Percentiles rank a stretch among this genome's conserved stretches.
Conservation (phyloP, 306 rosid genomes). For the Dalbergia oliveri region DNA sequence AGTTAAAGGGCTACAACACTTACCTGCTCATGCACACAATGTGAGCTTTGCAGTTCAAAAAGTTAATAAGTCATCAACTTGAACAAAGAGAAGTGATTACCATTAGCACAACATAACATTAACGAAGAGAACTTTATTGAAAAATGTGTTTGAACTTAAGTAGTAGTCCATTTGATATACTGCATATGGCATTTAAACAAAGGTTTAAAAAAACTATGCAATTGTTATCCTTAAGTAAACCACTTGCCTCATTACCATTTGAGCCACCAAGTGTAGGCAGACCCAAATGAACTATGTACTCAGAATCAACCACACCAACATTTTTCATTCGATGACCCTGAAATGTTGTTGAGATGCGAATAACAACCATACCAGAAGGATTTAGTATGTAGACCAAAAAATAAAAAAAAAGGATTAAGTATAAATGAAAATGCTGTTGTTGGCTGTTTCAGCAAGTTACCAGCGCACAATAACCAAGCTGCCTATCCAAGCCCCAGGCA, state of each 20-base stretch:
- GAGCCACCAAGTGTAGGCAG: slow-evolving; percentile 88
- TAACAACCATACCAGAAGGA: slow-evolving; percentile 33
- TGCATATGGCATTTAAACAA: slow-evolving; percentile 4
- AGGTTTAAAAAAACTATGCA: neutral
- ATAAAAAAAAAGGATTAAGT: neutral
- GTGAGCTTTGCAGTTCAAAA: slow-evolving; percentile 7
- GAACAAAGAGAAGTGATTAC: slow-evolving; percentile 10
- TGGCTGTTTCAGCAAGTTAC: slow-evolving; percentile 52
- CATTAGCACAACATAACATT: neutral
- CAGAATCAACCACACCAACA: slow-evolving; percentile 87
- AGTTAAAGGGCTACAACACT: slow-evolving; percentile 3
- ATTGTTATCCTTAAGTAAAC: slow-evolving; percentile 12
- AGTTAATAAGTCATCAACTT: slow-evolving; percentile 17
- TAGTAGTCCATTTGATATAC: slow-evolving; percentile 1
- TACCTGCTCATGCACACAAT: slow-evolving; percentile 7
- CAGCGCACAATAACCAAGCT: slow-evolving; percentile 95
- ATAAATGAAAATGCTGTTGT: slow-evolving; percentile 24
- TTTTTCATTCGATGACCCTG: slow-evolving; percentile 83
- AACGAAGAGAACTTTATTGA: neutral
- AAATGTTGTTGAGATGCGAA: slow-evolving; percentile 42
- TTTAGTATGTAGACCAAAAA: neutral
- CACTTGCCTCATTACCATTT: slow-evolving; percentile 66
- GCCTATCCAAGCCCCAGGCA: slow-evolving; percentile 93
- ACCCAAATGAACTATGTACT: slow-evolving; percentile 86
- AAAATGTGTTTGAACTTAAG: neutral